These are phyloP conservation scores for Penicillium cosmopolitanum DNA, from an alignment of 495 filamentous ascomycete species.

Conservation along the genomic window DNA sequence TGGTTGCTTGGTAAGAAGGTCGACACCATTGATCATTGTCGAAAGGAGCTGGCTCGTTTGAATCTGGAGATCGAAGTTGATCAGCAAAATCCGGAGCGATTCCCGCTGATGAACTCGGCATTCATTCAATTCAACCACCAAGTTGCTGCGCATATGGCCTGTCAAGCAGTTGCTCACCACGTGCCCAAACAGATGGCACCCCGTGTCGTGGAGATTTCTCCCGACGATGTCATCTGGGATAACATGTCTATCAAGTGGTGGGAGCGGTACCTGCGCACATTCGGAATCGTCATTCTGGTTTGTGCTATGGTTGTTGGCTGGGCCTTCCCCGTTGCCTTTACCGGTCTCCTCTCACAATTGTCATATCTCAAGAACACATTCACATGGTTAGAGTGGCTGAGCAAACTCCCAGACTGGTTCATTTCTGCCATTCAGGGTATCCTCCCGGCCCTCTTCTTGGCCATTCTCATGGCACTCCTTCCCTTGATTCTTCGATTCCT, in stretches of 20 bases:
- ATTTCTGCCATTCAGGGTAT: conserved; percentile 83
- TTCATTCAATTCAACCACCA: conserved; percentile 99
- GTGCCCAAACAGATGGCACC: conserved; percentile 94
- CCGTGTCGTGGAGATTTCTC: conserved; percentile 88
- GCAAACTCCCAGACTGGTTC: conserved; percentile 61
- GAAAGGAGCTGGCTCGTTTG: conserved; percentile 82
- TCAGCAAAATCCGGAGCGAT: conserved; percentile 83
- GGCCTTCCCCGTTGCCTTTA: conserved; percentile 90
- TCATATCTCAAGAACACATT: conserved; percentile 65
- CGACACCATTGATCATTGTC: conserved; percentile 91
- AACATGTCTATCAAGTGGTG: conserved; percentile 98
- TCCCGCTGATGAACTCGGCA: conserved; percentile 94
- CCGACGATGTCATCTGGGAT: conserved; percentile 94
- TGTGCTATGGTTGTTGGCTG: conserved; percentile 82
- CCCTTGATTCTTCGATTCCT: conserved; percentile 79
- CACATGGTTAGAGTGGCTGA: conserved; percentile 72
- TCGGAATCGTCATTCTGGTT: conserved; percentile 66
- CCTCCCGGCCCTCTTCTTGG: conserved; percentile 76
- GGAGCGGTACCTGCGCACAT: conserved; percentile 79
- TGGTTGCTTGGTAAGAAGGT: conserved; percentile 88
- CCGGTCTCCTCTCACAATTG: conserved; percentile 78
- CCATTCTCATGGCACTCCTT: conserved; percentile 77
- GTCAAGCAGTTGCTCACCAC: conserved; percentile 89
- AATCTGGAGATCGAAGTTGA: conserved; percentile 94
- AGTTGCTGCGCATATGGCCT: conserved; percentile 97